Conservation (phyloP, 2,329 filamentous ascomycete genomes). For the Fragosphaeria purpurea region DNA sequence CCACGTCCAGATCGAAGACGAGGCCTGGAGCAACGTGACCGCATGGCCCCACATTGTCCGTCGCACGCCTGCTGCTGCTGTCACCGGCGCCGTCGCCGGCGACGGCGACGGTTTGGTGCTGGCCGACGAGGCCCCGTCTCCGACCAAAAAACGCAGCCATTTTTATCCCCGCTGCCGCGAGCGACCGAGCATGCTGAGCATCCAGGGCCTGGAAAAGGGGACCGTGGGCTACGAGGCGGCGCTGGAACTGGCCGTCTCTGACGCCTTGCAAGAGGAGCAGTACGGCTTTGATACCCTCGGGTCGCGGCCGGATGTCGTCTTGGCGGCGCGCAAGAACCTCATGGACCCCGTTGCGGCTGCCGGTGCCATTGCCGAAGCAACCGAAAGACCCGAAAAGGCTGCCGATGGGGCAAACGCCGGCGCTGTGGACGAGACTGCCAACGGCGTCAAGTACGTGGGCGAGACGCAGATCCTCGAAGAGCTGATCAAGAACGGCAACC, state of each 20-base stretch:
- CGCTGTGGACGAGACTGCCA: slow-evolving; percentile 3
- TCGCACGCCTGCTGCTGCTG: slow-evolving; percentile 20
- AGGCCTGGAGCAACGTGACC: slow-evolving; percentile 52
- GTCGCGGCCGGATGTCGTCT: slow-evolving; percentile 42
- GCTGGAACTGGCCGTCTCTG: slow-evolving; percentile 53
- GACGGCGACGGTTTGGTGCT: not conserved
- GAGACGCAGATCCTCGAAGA: slow-evolving; percentile 49
- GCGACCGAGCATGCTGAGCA: slow-evolving; percentile 61
- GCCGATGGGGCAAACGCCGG: not conserved
- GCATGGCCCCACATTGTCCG: slow-evolving; percentile 53
- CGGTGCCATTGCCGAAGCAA: not conserved
- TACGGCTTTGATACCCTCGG: slow-evolving; percentile 48
- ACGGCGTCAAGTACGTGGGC: slow-evolving; percentile 45
- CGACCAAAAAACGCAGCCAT: slow-evolving; percentile 40
- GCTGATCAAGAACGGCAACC: slow-evolving; percentile 44
- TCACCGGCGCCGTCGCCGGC: slow-evolving; percentile 12
- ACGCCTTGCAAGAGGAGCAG: slow-evolving; percentile 53
- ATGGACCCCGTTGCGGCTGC: slow-evolving; percentile 33
- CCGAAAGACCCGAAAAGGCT: not conserved
- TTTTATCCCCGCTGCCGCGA: slow-evolving; percentile 51
- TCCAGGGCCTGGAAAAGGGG: slow-evolving; percentile 61
- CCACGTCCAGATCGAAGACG: slow-evolving; percentile 52
- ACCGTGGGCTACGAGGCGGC: slow-evolving; percentile 61
- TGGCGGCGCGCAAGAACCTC: slow-evolving; percentile 48
- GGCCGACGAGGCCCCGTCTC: slow-evolving; percentile 20